These are phyloP conservation scores for Sclerotinia glacialis DNA, from an alignment of 2,329 filamentous ascomycete species.

Conservation along the genomic window DNA sequence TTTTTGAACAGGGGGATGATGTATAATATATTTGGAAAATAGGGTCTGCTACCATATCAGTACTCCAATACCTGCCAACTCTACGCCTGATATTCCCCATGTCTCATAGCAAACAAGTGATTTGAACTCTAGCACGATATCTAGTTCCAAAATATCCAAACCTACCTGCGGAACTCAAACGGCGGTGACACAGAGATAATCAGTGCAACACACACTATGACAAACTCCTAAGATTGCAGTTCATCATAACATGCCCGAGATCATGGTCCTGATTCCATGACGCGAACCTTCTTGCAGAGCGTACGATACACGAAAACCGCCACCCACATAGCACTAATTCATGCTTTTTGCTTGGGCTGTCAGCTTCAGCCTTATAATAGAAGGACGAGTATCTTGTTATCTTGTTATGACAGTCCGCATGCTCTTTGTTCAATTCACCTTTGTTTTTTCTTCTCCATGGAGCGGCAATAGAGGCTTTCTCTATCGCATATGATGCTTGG, in stretches of 20 bases:
- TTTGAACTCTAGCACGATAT: neutral
- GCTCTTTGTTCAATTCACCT: neutral
- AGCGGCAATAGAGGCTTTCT: neutral
- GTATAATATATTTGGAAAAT: no score
- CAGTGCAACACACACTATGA: neutral
- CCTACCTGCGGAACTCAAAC: no score
- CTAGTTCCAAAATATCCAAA: neutral
- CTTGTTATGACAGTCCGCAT: neutral
- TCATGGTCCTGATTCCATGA: neutral
- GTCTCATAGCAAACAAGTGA: neutral
- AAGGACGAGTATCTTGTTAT: neutral
- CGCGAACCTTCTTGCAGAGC: neutral
- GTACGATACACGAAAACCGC: neutral
- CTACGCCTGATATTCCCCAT: neutral
- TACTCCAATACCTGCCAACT: neutral
- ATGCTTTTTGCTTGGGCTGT: neutral
- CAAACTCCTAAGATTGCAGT: neutral
- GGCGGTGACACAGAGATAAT: neutral
- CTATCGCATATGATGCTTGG: neutral
- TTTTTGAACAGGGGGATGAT: neutral
- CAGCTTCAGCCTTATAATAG: neutral
- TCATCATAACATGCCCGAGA: neutral
- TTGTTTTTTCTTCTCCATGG: neutral
- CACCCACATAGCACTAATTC: neutral
- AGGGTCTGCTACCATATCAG: neutral